phyloP scores from a whole-genome alignment of 257 asterid genomes.

The Striga asiatica region DNA sequence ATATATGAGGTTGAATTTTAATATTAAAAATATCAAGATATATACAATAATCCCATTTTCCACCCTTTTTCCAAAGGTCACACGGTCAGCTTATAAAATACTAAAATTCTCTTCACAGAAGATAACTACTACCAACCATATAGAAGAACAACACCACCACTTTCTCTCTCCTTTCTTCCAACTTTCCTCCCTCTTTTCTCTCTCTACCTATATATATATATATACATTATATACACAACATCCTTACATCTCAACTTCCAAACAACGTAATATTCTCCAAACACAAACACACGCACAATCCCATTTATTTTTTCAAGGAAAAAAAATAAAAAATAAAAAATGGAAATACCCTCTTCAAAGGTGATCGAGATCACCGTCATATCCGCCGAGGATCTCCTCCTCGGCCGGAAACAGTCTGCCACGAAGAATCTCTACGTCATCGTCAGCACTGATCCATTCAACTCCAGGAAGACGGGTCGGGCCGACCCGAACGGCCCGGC shows the following conservation, averaged over 20 bases:
- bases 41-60: too few species aligned
- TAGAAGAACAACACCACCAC: constrained; percentile 10
- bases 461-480: constrained; percentile 24
- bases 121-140: background rate
- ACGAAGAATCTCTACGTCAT: constrained; percentile 40
- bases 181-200: background rate
- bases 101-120: too few species aligned
- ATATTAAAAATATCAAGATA: too few species aligned
- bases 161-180: constrained; percentile 19
- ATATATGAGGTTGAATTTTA: too few species aligned
- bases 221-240: background rate
- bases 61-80: too few species aligned
- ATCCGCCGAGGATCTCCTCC: constrained; percentile 47
- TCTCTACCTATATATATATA: background rate
- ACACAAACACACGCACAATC: background rate
- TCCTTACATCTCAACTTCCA: background rate
- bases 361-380: constrained; percentile 51
- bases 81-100: too few species aligned
- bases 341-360: constrained; percentile 12
- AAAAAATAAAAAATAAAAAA: background rate
- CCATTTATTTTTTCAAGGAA: background rate
- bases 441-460: constrained; percentile 23
- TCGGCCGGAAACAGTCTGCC: constrained; percentile 17
- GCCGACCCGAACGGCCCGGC: constrained; percentile 42
- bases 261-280: too few species aligned